phyloP scores from a whole-genome alignment of 148 eudicot genomes.

The Nepenthes gracilis region DNA sequence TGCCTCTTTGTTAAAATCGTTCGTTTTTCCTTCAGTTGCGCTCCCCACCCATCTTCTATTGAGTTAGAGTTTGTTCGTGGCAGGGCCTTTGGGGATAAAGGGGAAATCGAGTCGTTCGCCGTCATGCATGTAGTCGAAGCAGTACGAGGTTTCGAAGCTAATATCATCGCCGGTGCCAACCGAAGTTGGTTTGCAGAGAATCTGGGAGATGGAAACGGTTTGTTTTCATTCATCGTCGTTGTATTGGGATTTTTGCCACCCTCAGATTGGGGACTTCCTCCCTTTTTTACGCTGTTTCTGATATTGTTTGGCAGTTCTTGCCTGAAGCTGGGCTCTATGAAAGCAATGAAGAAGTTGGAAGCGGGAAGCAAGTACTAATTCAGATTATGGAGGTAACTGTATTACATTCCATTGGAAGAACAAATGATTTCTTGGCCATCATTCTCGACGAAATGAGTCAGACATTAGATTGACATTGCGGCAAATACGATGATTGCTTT shows the following conservation, averaged over 20 bases:
- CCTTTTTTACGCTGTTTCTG: background rate
- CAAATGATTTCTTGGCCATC: too few relatives aligned
- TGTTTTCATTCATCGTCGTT: background rate
- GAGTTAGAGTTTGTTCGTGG: too few relatives aligned
- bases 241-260: background rate
- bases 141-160: constrained; percentile 50
- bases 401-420: too few relatives aligned
- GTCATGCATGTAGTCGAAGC: constrained; percentile 11
- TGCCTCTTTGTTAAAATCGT: too few relatives aligned
- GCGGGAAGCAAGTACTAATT: constrained; percentile 51
- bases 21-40: too few relatives aligned
- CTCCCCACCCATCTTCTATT: too few relatives aligned
- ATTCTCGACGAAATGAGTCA: too few relatives aligned
- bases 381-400: constrained; percentile 53
- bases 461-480: too few relatives aligned
- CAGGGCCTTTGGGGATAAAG: too few relatives aligned
- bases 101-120: too few relatives aligned
- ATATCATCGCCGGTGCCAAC: constrained; percentile 54
- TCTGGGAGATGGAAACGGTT: constrained; percentile 51
- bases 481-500: too few relatives aligned
- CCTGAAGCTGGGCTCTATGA: constrained; percentile 54
- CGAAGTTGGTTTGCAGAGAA: constrained; percentile 30
- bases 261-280: background rate
- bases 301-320: constrained; percentile 38
- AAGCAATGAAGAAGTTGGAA: constrained; percentile 49